A percentile compares a stretch with the other conserved stretches of the same genome.
Conservation (phyloP, 2,329 filamentous ascomycete species). For the Coniochaeta sp. region DNA sequence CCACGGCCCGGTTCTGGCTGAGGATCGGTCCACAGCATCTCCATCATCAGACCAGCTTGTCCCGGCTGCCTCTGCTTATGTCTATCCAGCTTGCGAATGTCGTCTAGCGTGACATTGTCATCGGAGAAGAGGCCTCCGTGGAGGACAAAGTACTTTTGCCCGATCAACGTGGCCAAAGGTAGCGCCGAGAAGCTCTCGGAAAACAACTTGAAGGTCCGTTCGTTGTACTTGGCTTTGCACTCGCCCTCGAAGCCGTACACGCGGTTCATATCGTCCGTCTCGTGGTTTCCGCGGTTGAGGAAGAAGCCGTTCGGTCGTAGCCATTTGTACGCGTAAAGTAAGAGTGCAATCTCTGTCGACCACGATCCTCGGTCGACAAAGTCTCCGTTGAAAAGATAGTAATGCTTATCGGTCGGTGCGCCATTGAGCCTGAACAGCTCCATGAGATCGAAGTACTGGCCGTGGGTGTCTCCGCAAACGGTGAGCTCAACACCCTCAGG, state of each 20-base stretch:
- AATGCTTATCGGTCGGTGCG: slow-evolving; percentile 74
- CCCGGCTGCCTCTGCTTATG: slow-evolving; percentile 90
- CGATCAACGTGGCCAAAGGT: slow-evolving; percentile 85
- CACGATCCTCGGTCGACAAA: slow-evolving; percentile 97
- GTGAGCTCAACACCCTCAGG: slow-evolving; percentile 73
- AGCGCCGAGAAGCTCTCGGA: slow-evolving; percentile 96
- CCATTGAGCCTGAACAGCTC: slow-evolving; percentile 94
- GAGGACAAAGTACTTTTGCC: slow-evolving; percentile 82
- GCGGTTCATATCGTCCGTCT: slow-evolving; percentile 98
- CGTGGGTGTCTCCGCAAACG: slow-evolving; percentile 95
- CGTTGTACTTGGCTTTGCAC: slow-evolving; percentile 96
- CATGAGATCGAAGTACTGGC: slow-evolving; percentile 95
- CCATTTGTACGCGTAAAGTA: slow-evolving; percentile 97
- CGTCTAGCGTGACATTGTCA: slow-evolving; percentile 84
- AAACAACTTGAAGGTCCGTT: slow-evolving; percentile 90
- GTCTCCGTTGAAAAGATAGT: slow-evolving; percentile 97
- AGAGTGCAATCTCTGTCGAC: slow-evolving; percentile 92
- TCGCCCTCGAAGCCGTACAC: slow-evolving; percentile 98
- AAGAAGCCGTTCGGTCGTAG: slow-evolving; percentile 81
- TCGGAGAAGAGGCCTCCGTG: slow-evolving; percentile 96
- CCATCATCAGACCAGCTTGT: slow-evolving; percentile 96
- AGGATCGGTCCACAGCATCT: slow-evolving; percentile 99
- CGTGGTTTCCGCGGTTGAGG: slow-evolving; percentile 95
- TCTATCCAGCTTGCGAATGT: slow-evolving; percentile 87
- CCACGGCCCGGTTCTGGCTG: slow-evolving; percentile 79